Base-by-base conservation (phyloP, 106 monocot genomes). In the Alisma plantagoaquatica region DNA sequence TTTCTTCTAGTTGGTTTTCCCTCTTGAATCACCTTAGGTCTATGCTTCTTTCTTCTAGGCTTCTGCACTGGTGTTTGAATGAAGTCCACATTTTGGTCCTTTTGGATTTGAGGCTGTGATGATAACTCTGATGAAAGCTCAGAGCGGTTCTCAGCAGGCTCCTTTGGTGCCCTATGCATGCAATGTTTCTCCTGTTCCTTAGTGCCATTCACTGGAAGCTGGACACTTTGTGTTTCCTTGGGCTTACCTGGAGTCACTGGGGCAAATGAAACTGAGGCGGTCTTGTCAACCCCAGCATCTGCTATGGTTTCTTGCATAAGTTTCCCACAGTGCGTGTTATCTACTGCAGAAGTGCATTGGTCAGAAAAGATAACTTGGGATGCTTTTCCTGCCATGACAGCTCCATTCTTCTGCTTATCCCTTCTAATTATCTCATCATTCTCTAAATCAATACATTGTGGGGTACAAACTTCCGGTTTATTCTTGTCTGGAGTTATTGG, bases 1-100 rank as follows among this genome's bases (percentile, higher is more conserved):
- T 61, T 70, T 26, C 73, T 64, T 61, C 52, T 80, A 4, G 59
- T n/a, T 2, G 65, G 46, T 51, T 76, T 73, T 2, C 67, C 70
- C 70, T 88, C 82, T 44, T 23, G 38, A 61, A 87, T 53, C 28
- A 87, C 82, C 72, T 82, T 87, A 0, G 87, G 82, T 29, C 61
- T 75, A 31, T 73, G 66, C 54, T 76, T 87, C 53, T 59, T 82
- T 70, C 70, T 75, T 44, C 44, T 72, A 0, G 45, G 23, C 59
- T 70, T 72, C 48, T 66, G 61, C 22, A 22, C 50, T 2, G 51
- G 71, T 46, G 72, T 91, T 23, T 57, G 74, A 42, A 67, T 77
- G 54, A 78, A 41, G 44, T 86, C 78, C 31, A 76, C 41, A 53
- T 58, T 22, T 29, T 51, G 26, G 17, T 57, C 6, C 11, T 31